A percentile compares a stretch with the other conserved stretches of the same genome.
phyloP scores from a whole-genome alignment of 2,329 filamentous ascomycete genomes.

The Fusarium sp. region DNA sequence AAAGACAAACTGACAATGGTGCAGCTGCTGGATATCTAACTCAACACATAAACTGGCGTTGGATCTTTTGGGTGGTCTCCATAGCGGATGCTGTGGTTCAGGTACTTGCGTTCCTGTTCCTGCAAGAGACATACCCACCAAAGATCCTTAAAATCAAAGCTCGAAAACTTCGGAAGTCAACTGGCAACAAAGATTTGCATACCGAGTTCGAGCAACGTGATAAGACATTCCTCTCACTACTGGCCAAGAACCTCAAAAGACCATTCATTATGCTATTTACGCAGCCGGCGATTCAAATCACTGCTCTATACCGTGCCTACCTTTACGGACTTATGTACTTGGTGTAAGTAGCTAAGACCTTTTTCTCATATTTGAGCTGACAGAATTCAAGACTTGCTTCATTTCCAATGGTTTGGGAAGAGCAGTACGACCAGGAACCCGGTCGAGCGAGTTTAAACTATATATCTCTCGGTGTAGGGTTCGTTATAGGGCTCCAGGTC shows the following conservation, averaged over 20 bases:
- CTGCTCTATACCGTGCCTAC: slow-evolving; percentile 65
- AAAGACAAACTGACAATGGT: background rate
- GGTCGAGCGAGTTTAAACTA: slow-evolving; percentile 67
- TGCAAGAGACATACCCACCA: slow-evolving; percentile 58
- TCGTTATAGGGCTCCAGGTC: slow-evolving; percentile 69
- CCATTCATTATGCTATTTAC: slow-evolving; percentile 65
- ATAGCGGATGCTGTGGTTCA: slow-evolving; percentile 56
- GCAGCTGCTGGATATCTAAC: slow-evolving; percentile 59
- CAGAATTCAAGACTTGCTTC: slow-evolving; percentile 60
- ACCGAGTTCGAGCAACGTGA: slow-evolving; percentile 52
- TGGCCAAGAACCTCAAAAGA: slow-evolving; percentile 57
- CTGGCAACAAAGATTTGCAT: slow-evolving; percentile 49
- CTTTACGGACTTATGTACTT: slow-evolving; percentile 70
- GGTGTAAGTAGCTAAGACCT: slow-evolving; percentile 49
- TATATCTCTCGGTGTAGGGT: slow-evolving; percentile 66
- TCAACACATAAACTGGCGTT: slow-evolving; percentile 59
- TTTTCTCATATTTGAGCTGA: background rate
- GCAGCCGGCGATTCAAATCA: slow-evolving; percentile 66
- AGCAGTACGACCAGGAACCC: slow-evolving; percentile 63
- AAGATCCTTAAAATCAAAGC: slow-evolving; percentile 52
- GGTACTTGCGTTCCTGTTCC: slow-evolving; percentile 55
- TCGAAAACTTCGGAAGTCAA: slow-evolving; percentile 47
- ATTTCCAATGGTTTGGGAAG: slow-evolving; percentile 65
- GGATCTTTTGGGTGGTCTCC: slow-evolving; percentile 61
- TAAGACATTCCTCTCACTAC: slow-evolving; percentile 43